A percentile compares a stretch with the other conserved stretches of the same genome.
These are phyloP conservation scores for Termitomyces sp. DNA, from an alignment of 768 basidiomycete species.

Conservation along the genomic window DNA sequence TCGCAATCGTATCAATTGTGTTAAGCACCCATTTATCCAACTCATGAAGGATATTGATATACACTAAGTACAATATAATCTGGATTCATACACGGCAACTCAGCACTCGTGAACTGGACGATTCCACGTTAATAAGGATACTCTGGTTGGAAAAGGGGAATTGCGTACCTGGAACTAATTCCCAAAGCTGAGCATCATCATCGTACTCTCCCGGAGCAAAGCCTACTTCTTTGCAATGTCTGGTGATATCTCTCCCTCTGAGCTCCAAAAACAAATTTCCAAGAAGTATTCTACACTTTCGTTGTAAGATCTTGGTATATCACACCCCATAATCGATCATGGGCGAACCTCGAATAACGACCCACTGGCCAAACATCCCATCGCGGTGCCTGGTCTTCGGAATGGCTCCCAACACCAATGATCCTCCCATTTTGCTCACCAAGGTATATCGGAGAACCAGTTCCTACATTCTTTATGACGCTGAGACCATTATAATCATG, in stretches of 20 bases:
- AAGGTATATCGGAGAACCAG: constrained; percentile 5
- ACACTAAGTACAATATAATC: neutral
- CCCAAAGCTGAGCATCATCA: constrained; percentile 11
- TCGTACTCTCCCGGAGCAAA: constrained; percentile 12
- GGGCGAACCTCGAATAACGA: constrained; percentile 8
- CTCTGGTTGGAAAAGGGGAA: neutral
- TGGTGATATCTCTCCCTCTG: neutral
- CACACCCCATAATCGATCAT: no score
- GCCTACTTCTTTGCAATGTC: constrained; percentile 5
- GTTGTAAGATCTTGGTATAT: neutral
- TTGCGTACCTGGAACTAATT: constrained; percentile 5
- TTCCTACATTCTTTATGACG: constrained; percentile 5
- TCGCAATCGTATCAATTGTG: neutral
- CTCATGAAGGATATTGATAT: neutral
- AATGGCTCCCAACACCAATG: constrained; percentile 1
- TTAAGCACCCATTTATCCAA: no score
- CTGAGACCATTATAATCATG: constrained; percentile 10
- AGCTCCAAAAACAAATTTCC: constrained; percentile 10
- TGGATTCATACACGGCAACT: neutral
- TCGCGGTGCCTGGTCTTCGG: constrained; percentile 10
- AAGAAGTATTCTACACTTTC: constrained; percentile 1
- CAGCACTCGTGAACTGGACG: neutral
- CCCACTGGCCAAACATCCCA: constrained; percentile 13
- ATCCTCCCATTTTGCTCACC: constrained; percentile 9
- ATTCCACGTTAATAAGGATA: neutral